Conservation (phyloP, 2,329 filamentous ascomycete genomes). For the Tolypocladium tundrense region DNA sequence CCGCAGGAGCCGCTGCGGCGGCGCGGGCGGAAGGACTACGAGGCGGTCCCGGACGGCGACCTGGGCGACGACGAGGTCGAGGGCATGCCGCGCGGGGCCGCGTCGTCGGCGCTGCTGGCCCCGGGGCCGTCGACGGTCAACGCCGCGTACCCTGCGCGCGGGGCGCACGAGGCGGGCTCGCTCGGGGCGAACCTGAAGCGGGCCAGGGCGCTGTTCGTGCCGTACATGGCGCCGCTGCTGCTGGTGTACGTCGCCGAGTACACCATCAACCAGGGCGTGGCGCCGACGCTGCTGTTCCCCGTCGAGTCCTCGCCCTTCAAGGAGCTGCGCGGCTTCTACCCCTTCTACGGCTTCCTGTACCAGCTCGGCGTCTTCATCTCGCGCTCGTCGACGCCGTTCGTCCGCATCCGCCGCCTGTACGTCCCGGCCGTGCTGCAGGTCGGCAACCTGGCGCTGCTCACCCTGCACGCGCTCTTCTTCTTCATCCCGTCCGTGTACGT, state of each 20-base stretch:
- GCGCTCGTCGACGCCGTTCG: slow-evolving; percentile 78
- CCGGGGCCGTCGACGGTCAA: slow-evolving; percentile 30
- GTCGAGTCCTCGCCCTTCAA: slow-evolving; percentile 65
- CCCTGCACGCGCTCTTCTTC: slow-evolving; percentile 64
- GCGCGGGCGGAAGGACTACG: slow-evolving; percentile 38
- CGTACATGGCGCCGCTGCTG: slow-evolving; percentile 80
- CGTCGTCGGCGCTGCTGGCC: slow-evolving; percentile 38
- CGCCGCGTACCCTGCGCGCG: slow-evolving; percentile 25
- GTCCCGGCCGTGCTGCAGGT: slow-evolving; percentile 74
- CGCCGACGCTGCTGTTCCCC: slow-evolving; percentile 83
- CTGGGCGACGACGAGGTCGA: slow-evolving; percentile 26
- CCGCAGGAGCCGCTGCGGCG: slow-evolving; percentile 56
- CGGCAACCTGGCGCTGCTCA: slow-evolving; percentile 63
- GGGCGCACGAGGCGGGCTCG: slow-evolving; percentile 16
- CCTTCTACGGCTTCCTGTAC: slow-evolving; percentile 89
- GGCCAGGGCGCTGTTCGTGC: slow-evolving; percentile 59
- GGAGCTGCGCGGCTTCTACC: slow-evolving; percentile 81
- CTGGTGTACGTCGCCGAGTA: slow-evolving; percentile 95
- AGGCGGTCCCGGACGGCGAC: slow-evolving; percentile 35
- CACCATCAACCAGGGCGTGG: slow-evolving; percentile 90
- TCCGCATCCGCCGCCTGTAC: slow-evolving; percentile 74
- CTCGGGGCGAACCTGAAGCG: slow-evolving; percentile 51
- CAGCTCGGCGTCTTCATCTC: slow-evolving; percentile 93
- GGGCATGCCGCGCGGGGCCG: slow-evolving; percentile 22
- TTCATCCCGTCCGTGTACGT: slow-evolving; percentile 81